Percentiles rank a stretch among this genome's conserved stretches.
Conservation (phyloP, 2,329 filamentous ascomycete species). For the Colletotrichum horii region DNA sequence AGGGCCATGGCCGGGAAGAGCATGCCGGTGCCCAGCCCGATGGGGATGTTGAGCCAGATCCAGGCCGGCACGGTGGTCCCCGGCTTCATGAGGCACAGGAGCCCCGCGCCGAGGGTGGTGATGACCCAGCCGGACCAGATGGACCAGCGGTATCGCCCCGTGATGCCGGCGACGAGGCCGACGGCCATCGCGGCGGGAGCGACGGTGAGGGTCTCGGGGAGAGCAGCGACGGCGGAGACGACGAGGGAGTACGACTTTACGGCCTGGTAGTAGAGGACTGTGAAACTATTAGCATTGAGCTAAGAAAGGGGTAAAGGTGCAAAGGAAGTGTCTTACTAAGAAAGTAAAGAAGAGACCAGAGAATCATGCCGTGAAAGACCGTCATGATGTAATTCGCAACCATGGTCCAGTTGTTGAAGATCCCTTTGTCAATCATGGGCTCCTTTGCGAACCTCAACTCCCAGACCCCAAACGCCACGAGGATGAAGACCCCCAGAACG, state of each 20-base stretch:
- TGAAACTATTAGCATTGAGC: slow-evolving; percentile 11
- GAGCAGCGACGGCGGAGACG: slow-evolving; percentile 58
- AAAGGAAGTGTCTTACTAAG: slow-evolving; percentile 37
- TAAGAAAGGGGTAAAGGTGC: neutral
- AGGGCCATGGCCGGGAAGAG: slow-evolving; percentile 69
- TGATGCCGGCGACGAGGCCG: slow-evolving; percentile 58
- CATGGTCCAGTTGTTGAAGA: slow-evolving; percentile 55
- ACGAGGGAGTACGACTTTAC: slow-evolving; percentile 60
- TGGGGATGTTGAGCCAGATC: slow-evolving; percentile 65
- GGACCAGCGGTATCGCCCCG: slow-evolving; percentile 64
- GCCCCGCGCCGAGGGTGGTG: slow-evolving; percentile 62
- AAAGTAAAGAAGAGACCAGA: slow-evolving; percentile 62
- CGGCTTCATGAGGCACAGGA: slow-evolving; percentile 52
- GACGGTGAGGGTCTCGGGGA: slow-evolving; percentile 67
- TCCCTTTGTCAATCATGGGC: slow-evolving; percentile 50
- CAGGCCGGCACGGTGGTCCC: slow-evolving; percentile 57
- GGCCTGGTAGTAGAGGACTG: slow-evolving; percentile 50
- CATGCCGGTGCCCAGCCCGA: slow-evolving; percentile 67
- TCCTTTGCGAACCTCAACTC: slow-evolving; percentile 56
- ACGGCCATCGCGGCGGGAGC: slow-evolving; percentile 64
- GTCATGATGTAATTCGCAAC: slow-evolving; percentile 56
- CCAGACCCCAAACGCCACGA: slow-evolving; percentile 59
- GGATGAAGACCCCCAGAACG: slow-evolving; percentile 54
- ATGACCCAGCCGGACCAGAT: slow-evolving; percentile 67
- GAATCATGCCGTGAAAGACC: slow-evolving; percentile 61